Evolutionary conservation across 352 stramenopile genomes (phyloP).

Genomic region (Saprolegnia parasitica): DNA sequence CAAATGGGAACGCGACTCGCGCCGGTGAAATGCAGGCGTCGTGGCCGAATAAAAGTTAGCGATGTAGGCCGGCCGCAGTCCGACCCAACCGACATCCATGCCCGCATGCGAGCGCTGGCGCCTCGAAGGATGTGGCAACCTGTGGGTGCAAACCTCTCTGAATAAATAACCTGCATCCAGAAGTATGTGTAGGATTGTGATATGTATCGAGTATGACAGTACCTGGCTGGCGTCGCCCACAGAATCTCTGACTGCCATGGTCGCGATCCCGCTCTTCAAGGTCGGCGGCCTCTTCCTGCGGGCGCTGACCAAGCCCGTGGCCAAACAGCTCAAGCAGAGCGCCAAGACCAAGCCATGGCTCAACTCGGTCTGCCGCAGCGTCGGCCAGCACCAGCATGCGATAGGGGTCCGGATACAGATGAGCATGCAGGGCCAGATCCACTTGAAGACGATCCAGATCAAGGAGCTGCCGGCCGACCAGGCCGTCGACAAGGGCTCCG

Average conservation of each 20-base stretch:
- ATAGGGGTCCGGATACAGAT: constrained; percentile 70
- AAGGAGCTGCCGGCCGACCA: constrained; percentile 68
- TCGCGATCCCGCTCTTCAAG: constrained; percentile 73
- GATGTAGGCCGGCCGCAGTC: too few species aligned
- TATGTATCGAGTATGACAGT: background rate
- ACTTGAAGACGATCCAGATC: constrained; percentile 48
- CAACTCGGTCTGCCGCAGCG: constrained; percentile 48
- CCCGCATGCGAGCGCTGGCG: too few species aligned
- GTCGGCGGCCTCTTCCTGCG: constrained; percentile 72
- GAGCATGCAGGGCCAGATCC: constrained; percentile 68
- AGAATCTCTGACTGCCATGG: constrained; percentile 11
- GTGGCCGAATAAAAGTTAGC: too few species aligned
- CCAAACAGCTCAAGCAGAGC: constrained; percentile 86
- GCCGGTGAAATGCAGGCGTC: too few species aligned
- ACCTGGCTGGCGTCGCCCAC: background rate
- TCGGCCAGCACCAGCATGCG: constrained; percentile 66
- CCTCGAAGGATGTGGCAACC: background rate
- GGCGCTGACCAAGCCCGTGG: constrained; percentile 80
- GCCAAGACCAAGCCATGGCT: constrained; percentile 72
- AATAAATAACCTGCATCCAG: too few species aligned
- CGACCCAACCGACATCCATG: too few species aligned
- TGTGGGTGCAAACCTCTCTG: background rate
- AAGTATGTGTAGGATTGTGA: background rate
- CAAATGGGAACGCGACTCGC: too few species aligned
- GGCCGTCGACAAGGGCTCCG: constrained; percentile 68